Conservation (phyloP, 1,284 basidiomycete genomes). For the Uromyces viciae-fabae region DNA sequence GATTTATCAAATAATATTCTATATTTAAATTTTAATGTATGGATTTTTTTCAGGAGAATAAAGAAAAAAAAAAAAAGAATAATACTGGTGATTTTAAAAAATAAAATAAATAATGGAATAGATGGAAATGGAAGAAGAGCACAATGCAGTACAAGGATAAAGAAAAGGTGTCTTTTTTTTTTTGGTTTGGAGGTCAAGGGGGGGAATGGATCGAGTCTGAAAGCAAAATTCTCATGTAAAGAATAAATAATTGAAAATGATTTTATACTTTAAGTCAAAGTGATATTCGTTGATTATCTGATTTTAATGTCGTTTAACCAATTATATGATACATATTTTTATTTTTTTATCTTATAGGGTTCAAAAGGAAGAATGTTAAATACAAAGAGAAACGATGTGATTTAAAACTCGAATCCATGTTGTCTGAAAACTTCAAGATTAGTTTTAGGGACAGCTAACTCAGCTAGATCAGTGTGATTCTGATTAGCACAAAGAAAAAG, state of each 20-base stretch:
- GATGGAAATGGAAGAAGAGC: too few species aligned
- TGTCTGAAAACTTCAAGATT: constrained; percentile 48
- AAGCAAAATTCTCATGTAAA: neutral
- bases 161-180: neutral
- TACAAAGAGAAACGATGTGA: neutral
- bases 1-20: too few species aligned
- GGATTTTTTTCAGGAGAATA: too few species aligned
- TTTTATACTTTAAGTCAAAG: too few species aligned
- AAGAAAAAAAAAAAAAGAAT: too few species aligned
- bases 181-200: neutral
- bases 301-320: too few species aligned
- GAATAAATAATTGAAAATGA: too few species aligned
- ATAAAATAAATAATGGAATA: too few species aligned
- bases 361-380: neutral
- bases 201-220: neutral
- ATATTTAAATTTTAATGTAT: too few species aligned
- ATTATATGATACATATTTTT: neutral
- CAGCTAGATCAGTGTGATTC: constrained; percentile 58
- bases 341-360: neutral
- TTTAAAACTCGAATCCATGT: constrained; percentile 52
- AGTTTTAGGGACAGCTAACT: constrained; percentile 49
- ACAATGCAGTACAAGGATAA: neutral
- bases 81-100: too few species aligned
- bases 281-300: too few species aligned
- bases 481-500: neutral